Evolutionary conservation across 176 grass and related monocot genomes (phyloP), one percentile per base, ranked within the genome.

Genomic region (Aegilops longissima): DNA sequence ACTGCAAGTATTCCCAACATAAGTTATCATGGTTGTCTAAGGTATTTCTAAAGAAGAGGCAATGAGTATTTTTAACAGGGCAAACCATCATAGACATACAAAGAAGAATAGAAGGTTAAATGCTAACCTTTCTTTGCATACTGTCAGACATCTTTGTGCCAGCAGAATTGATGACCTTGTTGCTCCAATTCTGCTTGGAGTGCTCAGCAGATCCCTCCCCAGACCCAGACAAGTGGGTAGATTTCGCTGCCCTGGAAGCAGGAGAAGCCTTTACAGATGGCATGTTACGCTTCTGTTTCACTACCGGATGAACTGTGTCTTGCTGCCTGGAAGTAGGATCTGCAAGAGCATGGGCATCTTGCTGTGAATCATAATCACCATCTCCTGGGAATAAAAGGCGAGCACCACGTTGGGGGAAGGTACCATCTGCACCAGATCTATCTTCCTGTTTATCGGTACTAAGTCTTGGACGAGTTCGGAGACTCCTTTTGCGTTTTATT

Each of bases 401-500:
- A 73, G 49, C 67, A 90, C 87, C 75, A 71, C 66, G 80, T 66
- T 90, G 86, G 75, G 86, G 56, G 77, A 95, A 87, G 61, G 70
- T 49, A 56, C 91, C 82, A 86, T 93, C 90, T 40, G 63, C 82
- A 34, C 80, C 82, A 49, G 89, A 90, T 90, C 83, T 95, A 80
- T 98, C 93, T 87, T 98, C 91, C 52, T 90, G 86, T 62, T 85
- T 98, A 68, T 92, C 93, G 16, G 82, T 59, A 86, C 63, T 95
- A 77, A 75, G 90, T 91, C 92, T 94, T 82, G 96, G 94, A 82
- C 92, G 96, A 85, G 85, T 76, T 61, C 96, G 92, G 66, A 94
- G 92, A 87, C 96, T 98, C 27, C 96, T 82, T 58, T 98, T 98
- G 71, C 96, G 92, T 79, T 94, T 98, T 89, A 99, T 90, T 88